Percentiles rank a stretch among this genome's conserved stretches.
Conservation (phyloP, 2,329 filamentous ascomycete species). For the Apiospora malaysiana region DNA sequence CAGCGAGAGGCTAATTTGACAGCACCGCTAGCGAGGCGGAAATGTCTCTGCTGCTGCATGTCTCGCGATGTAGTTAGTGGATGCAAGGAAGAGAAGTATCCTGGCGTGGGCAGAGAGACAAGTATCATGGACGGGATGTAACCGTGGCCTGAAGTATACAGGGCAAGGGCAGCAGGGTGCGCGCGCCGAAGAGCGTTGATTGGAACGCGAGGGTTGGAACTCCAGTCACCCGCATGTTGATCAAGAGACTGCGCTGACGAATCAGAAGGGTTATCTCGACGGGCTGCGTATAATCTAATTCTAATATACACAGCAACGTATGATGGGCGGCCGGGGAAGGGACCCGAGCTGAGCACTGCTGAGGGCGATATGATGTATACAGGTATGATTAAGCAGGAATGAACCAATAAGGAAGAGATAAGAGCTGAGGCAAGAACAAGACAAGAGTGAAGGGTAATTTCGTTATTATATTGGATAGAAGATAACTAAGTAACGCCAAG, state of each 20-base stretch:
- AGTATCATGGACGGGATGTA: neutral
- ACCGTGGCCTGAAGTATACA: neutral
- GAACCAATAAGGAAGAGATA: neutral
- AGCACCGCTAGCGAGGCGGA: constrained; percentile 12
- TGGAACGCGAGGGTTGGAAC: neutral
- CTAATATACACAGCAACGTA: neutral
- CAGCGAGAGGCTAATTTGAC: constrained; percentile 2
- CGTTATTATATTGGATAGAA: neutral
- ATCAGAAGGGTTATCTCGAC: neutral
- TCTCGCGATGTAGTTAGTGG: neutral
- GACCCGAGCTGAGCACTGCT: neutral
- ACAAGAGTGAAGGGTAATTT: neutral
- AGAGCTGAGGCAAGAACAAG: neutral
- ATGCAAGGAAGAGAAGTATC: neutral
- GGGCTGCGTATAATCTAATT: neutral
- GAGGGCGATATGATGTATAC: too few species aligned
- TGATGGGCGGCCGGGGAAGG: neutral
- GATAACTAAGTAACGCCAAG: neutral
- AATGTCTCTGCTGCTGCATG: constrained; percentile 15
- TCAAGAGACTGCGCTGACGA: neutral
- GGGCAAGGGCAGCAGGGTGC: neutral
- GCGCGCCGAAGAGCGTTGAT: neutral
- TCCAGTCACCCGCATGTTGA: neutral
- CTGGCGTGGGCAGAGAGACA: neutral
- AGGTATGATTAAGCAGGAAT: too few species aligned